Conservation (phyloP, 768 basidiomycete genomes). For the Panellus pusillus region DNA sequence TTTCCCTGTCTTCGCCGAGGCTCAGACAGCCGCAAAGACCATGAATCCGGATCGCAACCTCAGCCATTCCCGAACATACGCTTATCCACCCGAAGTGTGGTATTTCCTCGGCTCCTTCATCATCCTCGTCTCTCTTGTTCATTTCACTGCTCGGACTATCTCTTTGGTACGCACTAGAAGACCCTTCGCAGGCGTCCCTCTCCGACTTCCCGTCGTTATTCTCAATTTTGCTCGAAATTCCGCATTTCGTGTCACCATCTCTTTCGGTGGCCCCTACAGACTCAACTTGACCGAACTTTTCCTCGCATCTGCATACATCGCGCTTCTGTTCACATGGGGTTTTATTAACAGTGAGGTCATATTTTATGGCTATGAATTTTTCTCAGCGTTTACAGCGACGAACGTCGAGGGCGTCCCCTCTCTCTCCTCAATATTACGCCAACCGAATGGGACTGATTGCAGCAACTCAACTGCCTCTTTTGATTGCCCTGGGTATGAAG, state of each 20-base stretch:
- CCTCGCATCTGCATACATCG: slow-evolving; percentile 37
- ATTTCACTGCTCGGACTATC: slow-evolving; percentile 28
- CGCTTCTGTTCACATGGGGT: slow-evolving; percentile 36
- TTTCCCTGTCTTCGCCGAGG: neutral
- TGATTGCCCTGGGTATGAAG: slow-evolving; percentile 59
- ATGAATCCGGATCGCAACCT: slow-evolving; percentile 5
- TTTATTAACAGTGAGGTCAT: slow-evolving; percentile 38
- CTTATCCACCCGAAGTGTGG: slow-evolving; percentile 32
- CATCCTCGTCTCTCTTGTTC: slow-evolving; percentile 36
- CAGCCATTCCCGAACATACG: slow-evolving; percentile 7
- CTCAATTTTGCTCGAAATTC: slow-evolving; percentile 35
- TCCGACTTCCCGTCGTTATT: slow-evolving; percentile 33
- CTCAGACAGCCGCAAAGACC: neutral
- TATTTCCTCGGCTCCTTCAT: slow-evolving; percentile 45
- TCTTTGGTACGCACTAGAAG: slow-evolving; percentile 21
- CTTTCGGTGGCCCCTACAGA: slow-evolving; percentile 35
- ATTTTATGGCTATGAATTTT: neutral
- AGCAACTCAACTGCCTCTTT: slow-evolving; percentile 50
- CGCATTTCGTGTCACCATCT: slow-evolving; percentile 37
- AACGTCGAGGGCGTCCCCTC: slow-evolving; percentile 30
- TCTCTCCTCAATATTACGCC: slow-evolving; percentile 39
- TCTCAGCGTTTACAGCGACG: slow-evolving; percentile 28
- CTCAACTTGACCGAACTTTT: slow-evolving; percentile 43
- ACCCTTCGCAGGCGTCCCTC: slow-evolving; percentile 16
- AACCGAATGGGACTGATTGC: slow-evolving; percentile 46